A percentile compares a stretch with the other conserved stretches of the same genome.
Conservation (phyloP, 2,329 filamentous ascomycete genomes). For the Monilinia aucupariae region DNA sequence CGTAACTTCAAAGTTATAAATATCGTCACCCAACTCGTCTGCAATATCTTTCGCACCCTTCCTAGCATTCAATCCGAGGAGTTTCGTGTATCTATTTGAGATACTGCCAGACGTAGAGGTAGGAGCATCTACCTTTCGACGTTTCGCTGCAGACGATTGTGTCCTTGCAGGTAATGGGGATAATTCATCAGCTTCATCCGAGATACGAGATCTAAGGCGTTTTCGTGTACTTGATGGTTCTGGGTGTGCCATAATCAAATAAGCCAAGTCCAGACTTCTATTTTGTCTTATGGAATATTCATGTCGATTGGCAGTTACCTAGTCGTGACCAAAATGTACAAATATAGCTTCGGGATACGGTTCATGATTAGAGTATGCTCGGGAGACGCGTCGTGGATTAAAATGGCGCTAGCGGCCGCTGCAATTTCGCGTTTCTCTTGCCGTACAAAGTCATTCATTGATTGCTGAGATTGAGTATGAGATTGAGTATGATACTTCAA, state of each 20-base stretch:
- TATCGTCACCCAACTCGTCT: conserved; percentile 16
- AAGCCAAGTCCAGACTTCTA: background rate
- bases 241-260: conserved; percentile 8
- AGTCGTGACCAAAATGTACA: background rate
- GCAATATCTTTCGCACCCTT: background rate
- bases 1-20: conserved; percentile 14
- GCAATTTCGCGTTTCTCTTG: background rate
- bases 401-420: conserved; percentile 10
- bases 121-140: conserved; percentile 12
- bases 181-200: conserved; percentile 13
- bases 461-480: too few relatives aligned
- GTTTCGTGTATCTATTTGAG: conserved; percentile 2
- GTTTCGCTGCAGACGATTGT: conserved; percentile 10
- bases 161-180: conserved; percentile 14
- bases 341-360: background rate
- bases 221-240: conserved; percentile 14
- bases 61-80: conserved; percentile 4
- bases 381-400: conserved; percentile 10
- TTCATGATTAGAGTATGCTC: background rate
- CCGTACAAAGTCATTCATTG: background rate
- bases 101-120: conserved; percentile 4
- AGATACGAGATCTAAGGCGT: conserved; percentile 14
- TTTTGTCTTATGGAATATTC: background rate
- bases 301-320: background rate
- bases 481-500: too few relatives aligned